Base-by-base conservation (phyloP, 192 early-diverging fungal species). In the Geranomyces variabilis region DNA sequence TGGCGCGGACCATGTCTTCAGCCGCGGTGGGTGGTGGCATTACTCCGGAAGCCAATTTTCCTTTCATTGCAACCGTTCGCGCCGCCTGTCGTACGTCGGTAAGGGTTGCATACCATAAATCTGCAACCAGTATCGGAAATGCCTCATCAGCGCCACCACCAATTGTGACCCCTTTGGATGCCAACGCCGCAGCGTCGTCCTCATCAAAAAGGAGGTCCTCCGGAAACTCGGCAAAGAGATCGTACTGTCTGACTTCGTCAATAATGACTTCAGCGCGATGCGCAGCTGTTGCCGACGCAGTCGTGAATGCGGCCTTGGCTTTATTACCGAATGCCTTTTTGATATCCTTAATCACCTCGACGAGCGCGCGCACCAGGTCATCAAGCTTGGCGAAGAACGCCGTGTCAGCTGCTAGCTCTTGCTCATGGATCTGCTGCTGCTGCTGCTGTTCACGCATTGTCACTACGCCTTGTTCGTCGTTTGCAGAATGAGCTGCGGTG, bases 1-100 rank as follows among this genome's bases (percentile, higher is more conserved):
- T 77, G 1, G 77, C 44, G 30, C 77, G 67, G 1, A 86, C 61
- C 85, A 86, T 86, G 33, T 86, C 79, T 12, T 45, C 34, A 7
- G 63, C 63, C 6, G 78, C 73, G 48, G 70, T 69, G 2, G 77
- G 81, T 10, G 80, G 81, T 24, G 85, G 73, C 79, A 77, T 75
- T 14, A 75, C 48, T 15, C 75, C 77, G n/a, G 70, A 47, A 2
- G 85, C 85, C 43, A 82, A 57, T 65, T 74, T 76, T 9, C 81
- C 83, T 49, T 66, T 68, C n/a, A 66, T 58, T 49, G 80, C 76
- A 17, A 85, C 66, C 21, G 44, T 36, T 7, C 71, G 51, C 9
- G 85, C 56, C 14, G 81, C 31, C n/a, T 48, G 48, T 43, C 66
- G 45, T 0, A 86, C 78, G 49, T 83, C 71, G 26, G 74, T 61